Base-by-base conservation (phyloP, 2,329 filamentous ascomycete species). In the Aspergillus hiratsukae region DNA sequence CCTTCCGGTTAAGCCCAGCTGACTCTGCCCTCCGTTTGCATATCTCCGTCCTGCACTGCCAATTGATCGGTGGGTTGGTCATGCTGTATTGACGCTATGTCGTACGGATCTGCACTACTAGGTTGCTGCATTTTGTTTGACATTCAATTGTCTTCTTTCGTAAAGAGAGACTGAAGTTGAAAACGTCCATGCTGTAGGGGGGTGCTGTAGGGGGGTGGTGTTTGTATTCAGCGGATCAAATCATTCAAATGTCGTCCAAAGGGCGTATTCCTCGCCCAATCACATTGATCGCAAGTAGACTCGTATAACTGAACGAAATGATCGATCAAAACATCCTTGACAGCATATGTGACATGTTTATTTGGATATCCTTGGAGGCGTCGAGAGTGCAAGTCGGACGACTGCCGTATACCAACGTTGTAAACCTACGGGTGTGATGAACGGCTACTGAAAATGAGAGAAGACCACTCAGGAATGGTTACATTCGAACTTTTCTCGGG, bases 1-100 rank as follows among this genome's bases (percentile, higher is more conserved):
- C 69, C 68, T 31, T 72, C 71, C 2, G 70, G 69, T 49, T 65
- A 48, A n/a, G 52, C 52, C 43, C 19, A 37, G 14, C 45, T 48
- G 43, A 48, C 52, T 29, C 49, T 21, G 41, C 41, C 21, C 41
- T 45, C 41, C 31, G 31, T 37, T 23, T 45, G 41, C 21, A 14
- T 23, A 45, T 45, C 19, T 45, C n/a, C n/a, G 41, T 45, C 41
- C 3, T 21, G n/a, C n/a, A 6, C 41, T 4, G 9, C 41, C 31
- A 17, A 37, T 17, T 2, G 31, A 37, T 37, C 17, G 14, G 31
- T 37, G 10, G 41, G 41, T 45, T 10, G 41, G 8, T 45, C 41
- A 21, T 45, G 3, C 3, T 7, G n/a, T 3, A 25, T 23, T 14
- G 21, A 3, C 3, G 43, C 21, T n/a, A 46, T 46, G 7, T 46